phyloP scores from a whole-genome alignment of 208 protist genomes.

The Perkinsela sp. region DNA sequence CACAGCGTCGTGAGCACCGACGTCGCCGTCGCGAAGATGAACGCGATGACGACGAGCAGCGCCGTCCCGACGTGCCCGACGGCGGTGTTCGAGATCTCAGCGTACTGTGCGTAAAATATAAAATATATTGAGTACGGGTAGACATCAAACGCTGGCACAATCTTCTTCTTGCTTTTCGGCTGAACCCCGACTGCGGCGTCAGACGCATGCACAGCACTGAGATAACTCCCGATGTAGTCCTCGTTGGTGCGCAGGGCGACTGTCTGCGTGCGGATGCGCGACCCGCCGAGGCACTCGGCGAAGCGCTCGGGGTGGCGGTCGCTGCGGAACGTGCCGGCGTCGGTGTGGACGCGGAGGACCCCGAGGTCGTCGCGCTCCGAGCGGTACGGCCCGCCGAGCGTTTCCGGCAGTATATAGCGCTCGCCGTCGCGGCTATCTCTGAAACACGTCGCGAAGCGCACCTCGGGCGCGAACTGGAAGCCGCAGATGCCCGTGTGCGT shows the following conservation, averaged over 20 bases:
- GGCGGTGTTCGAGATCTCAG: slow-evolving; percentile 9
- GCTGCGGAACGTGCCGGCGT: neutral
- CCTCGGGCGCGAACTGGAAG: neutral
- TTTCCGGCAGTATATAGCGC: neutral
- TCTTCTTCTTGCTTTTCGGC: neutral
- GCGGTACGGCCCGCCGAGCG: neutral
- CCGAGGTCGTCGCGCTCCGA: neutral
- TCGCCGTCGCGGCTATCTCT: neutral
- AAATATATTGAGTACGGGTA: slow-evolving; percentile 20
- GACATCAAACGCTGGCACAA: neutral
- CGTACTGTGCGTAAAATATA: slow-evolving; percentile 26
- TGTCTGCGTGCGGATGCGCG: neutral
- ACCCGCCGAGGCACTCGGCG: neutral
- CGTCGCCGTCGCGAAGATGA: slow-evolving; percentile 7
- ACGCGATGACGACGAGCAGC: slow-evolving; percentile 10
- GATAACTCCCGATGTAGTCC: neutral
- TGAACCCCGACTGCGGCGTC: neutral
- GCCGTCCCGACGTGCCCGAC: slow-evolving; percentile 7
- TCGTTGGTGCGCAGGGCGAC: neutral
- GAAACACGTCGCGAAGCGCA: neutral
- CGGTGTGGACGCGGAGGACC: neutral
- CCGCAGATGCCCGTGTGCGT: neutral
- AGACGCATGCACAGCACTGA: neutral
- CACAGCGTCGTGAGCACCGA: slow-evolving; percentile 8
- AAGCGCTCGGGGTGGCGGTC: neutral